phyloP scores from a whole-genome alignment of 345 rosid genomes.

The Firmiana major region DNA sequence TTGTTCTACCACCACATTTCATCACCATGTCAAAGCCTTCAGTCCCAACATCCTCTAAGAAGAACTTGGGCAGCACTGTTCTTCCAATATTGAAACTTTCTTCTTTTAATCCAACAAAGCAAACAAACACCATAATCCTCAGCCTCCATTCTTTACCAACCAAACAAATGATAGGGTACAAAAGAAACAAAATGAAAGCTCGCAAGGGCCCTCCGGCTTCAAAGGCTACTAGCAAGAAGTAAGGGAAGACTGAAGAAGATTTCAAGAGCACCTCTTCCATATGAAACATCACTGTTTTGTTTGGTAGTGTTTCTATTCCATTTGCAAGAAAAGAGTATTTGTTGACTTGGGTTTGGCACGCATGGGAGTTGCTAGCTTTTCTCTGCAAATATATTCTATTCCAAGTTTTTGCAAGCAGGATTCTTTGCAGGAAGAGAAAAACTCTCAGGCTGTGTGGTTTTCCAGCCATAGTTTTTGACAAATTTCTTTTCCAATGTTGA shows the following conservation, averaged over 20 bases:
- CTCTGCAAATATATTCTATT: background rate
- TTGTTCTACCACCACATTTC: constrained; percentile 28
- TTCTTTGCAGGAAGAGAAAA: background rate
- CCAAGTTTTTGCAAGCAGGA: constrained; percentile 7
- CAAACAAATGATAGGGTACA: constrained; percentile 42
- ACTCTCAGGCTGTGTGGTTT: background rate
- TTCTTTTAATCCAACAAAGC: constrained; percentile 43
- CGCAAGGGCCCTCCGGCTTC: constrained; percentile 54
- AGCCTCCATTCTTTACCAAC: constrained; percentile 37
- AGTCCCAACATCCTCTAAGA: constrained; percentile 47
- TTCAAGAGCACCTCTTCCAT: constrained; percentile 40
- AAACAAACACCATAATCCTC: constrained; percentile 44
- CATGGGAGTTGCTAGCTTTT: background rate
- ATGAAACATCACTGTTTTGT: constrained; percentile 34
- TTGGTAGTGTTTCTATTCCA: background rate
- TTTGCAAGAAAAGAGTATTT: constrained; percentile 1
- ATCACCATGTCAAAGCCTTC: constrained; percentile 47
- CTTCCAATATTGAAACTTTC: constrained; percentile 34
- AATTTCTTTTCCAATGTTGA: background rate
- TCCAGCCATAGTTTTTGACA: constrained; percentile 15
- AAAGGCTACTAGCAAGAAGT: constrained; percentile 61
- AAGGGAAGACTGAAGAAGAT: constrained; percentile 46
- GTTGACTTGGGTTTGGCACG: background rate
- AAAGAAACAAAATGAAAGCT: constrained; percentile 39
- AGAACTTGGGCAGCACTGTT: constrained; percentile 52